Conservation (phyloP, 2,329 filamentous ascomycete genomes). For the Periconia macrospinosa region DNA sequence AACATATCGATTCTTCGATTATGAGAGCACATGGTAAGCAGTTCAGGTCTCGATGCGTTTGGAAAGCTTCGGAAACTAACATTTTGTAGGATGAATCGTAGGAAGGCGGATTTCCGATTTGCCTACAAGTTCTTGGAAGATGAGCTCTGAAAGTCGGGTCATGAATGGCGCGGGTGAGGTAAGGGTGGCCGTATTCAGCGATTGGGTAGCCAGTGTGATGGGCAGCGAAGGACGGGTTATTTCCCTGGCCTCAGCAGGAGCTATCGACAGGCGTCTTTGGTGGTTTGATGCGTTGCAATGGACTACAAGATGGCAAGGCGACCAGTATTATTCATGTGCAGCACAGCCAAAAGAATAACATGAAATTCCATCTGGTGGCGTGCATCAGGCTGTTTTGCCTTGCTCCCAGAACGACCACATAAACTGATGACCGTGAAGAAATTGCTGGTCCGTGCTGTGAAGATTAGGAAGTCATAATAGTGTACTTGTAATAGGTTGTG, state of each 20-base stretch:
- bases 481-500: too few species aligned
- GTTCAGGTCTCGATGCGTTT: background rate
- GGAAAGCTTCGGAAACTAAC: conserved; percentile 20
- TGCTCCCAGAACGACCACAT: background rate
- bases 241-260: too few species aligned
- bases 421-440: too few species aligned
- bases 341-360: background rate
- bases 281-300: too few species aligned
- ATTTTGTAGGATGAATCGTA: conserved; percentile 86
- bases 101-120: conserved; percentile 98
- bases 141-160: conserved; percentile 61
- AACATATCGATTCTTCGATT: conserved; percentile 99
- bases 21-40: conserved; percentile 91
- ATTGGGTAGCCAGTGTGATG: background rate
- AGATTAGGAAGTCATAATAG: background rate
- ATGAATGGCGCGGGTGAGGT: background rate
- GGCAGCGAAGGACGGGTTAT: too few species aligned
- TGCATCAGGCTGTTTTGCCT: background rate
- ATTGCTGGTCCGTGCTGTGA: too few species aligned
- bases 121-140: conserved; percentile 97
- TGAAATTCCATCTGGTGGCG: too few species aligned
- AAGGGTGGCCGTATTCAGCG: background rate
- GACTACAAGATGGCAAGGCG: too few species aligned
- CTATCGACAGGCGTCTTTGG: too few species aligned
- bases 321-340: background rate